These are phyloP conservation scores for Diaporthe longicolla DNA, from an alignment of 2,329 filamentous ascomycete species.

Conservation along the genomic window DNA sequence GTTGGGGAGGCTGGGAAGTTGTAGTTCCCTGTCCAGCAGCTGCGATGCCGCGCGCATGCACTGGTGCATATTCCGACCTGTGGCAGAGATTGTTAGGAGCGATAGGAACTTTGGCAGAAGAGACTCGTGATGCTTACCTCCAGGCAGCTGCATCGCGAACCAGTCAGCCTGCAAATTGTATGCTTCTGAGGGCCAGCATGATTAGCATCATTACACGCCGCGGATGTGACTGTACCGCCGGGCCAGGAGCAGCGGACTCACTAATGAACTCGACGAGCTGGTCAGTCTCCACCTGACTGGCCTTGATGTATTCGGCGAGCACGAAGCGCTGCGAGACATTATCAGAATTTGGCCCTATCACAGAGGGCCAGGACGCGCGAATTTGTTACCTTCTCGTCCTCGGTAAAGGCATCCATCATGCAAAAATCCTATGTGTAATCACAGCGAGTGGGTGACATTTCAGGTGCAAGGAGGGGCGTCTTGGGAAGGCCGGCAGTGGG, in stretches of 20 bases:
- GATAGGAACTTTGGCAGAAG: slow-evolving; percentile 6
- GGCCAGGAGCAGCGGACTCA: slow-evolving; percentile 9
- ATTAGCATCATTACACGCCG: slow-evolving; percentile 3
- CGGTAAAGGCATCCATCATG: slow-evolving; percentile 63
- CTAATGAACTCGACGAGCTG: slow-evolving; percentile 63
- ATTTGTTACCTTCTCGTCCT: slow-evolving; percentile 66
- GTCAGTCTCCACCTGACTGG: slow-evolving; percentile 64
- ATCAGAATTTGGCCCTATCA: slow-evolving; percentile 23
- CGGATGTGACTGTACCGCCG: background rate
- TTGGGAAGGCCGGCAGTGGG: background rate
- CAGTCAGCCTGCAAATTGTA: slow-evolving; percentile 52
- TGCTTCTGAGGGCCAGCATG: slow-evolving; percentile 33
- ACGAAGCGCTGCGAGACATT: slow-evolving; percentile 65
- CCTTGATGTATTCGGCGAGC: slow-evolving; percentile 71
- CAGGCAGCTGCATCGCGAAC: slow-evolving; percentile 54
- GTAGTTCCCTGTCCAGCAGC: slow-evolving; percentile 50
- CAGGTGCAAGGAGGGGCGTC: slow-evolving; percentile 31
- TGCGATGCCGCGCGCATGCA: slow-evolving; percentile 50
- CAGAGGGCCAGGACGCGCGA: slow-evolving; percentile 33
- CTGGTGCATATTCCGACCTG: slow-evolving; percentile 55
- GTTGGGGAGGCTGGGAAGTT: slow-evolving; percentile 47
- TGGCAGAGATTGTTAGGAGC: slow-evolving; percentile 39
- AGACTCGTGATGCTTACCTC: slow-evolving; percentile 47
- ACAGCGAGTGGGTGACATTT: slow-evolving; percentile 39
- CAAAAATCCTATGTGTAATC: slow-evolving; percentile 41